Base-by-base conservation (phyloP, 2,329 filamentous ascomycete genomes). In the Alternaria tenuissima region DNA sequence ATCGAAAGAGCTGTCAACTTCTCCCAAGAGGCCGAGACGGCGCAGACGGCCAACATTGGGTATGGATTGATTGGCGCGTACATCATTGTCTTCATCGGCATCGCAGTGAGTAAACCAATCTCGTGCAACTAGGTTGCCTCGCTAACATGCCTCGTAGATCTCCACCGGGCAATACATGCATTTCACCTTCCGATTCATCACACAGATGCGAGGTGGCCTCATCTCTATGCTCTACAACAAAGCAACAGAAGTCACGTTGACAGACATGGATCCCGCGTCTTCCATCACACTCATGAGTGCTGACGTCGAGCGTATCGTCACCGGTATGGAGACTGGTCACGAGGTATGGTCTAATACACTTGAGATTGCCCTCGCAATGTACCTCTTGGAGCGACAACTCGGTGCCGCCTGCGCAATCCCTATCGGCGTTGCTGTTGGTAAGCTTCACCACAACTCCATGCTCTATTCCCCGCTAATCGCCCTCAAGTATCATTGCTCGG, bases 361-460 rank as follows among this genome's bases (percentile, higher is more conserved):
- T 1, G 79, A 86, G 61, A 77, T 83, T 4, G 78, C 67, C 5
- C 54, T 86, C 2, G 81, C 80, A 0, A 80, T 80, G 48, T 87
- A 78, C 69, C 74, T 87, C 0, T 73, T 87, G 0, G 74, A 85
- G 20, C 66, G 65, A 4, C 78, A 84, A 48, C 65, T 87, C 1
- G 84, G 85, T 0, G 71, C 76, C 0, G 82, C 83, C 0, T 86
- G 83, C 39, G 68, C 81, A 0, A 80, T 82, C 0, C 84, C 85
- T 0, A 75, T 87, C 6, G 77, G 79, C 0, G 73, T 84, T 3
- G 81, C 84, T 0, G 47, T 81, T 8, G 43, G 74, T 76, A 67
- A 39, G 71, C 67, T 20, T n/a, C 22, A 4, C 46, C 16, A 5
- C 12, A 4, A 30, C 24, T 20, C 3, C 7, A 9, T 47, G 39